These are phyloP conservation scores for Marchantia paleacea DNA, from an alignment of 225 moss, liverwort and hornwort species.

Conservation along the genomic window DNA sequence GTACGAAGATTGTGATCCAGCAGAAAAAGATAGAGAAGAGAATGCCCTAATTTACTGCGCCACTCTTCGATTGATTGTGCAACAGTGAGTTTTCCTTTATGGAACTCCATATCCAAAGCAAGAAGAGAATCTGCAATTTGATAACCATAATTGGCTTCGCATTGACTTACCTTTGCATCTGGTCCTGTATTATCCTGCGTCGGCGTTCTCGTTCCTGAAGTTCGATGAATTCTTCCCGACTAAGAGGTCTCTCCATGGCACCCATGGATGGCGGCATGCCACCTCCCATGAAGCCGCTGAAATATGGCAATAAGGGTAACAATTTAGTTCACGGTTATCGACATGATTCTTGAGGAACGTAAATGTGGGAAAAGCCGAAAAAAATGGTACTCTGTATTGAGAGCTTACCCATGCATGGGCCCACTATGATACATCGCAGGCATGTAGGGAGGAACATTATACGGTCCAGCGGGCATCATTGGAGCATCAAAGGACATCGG, in stretches of 20 bases:
- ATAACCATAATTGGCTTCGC: not conserved
- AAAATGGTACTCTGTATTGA: not conserved
- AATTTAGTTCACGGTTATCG: not conserved
- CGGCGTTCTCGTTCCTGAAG: conserved; percentile 79
- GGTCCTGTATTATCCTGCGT: conserved; percentile 69
- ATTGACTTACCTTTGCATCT: conserved; percentile 63
- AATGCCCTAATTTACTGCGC: too few relatives aligned
- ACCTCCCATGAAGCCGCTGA: conserved; percentile 78
- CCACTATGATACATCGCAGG: conserved; percentile 80
- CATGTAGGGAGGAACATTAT: conserved; percentile 76
- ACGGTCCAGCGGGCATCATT: conserved; percentile 77
- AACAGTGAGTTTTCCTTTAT: too few relatives aligned
- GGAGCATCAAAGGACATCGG: conserved; percentile 73
- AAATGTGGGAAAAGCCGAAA: not conserved
- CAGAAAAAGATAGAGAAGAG: too few relatives aligned
- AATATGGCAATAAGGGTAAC: not conserved
- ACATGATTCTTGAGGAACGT: too few relatives aligned
- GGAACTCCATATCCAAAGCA: too few relatives aligned
- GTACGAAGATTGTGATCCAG: too few relatives aligned
- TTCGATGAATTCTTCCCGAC: conserved; percentile 90
- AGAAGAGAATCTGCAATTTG: too few relatives aligned
- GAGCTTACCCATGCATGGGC: conserved; percentile 70
- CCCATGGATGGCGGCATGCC: conserved; percentile 70
- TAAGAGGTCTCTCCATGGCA: conserved; percentile 78
- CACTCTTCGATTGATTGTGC: too few relatives aligned